Evolutionary conservation across 768 basidiomycete species (phyloP).

Genomic region (Macrolepiota dolichaula): DNA sequence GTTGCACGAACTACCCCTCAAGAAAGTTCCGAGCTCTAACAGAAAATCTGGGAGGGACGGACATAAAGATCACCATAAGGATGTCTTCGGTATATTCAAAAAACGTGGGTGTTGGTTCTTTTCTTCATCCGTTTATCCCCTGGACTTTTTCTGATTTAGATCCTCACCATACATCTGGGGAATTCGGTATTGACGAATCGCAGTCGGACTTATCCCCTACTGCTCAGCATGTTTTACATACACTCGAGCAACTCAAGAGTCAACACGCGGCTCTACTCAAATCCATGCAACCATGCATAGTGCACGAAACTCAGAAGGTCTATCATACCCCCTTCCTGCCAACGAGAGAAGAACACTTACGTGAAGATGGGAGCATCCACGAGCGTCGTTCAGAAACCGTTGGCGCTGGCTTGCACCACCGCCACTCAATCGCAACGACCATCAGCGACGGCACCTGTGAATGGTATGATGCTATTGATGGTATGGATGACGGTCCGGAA

Average conservation of each 20-base stretch:
- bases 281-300: background rate
- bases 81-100: slow-evolving; percentile 60
- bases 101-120: slow-evolving; percentile 38
- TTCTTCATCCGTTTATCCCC: background rate
- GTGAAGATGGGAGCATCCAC: slow-evolving; percentile 17
- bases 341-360: background rate
- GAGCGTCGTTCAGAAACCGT: background rate
- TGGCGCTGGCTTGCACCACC: slow-evolving; percentile 30
- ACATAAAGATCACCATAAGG: slow-evolving; percentile 32
- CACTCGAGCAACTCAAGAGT: slow-evolving; percentile 10
- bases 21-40: slow-evolving; percentile 31
- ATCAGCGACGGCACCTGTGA: slow-evolving; percentile 51
- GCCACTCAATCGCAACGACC: slow-evolving; percentile 46
- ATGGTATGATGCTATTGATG: slow-evolving; percentile 79
- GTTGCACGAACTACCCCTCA: slow-evolving; percentile 34
- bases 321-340: slow-evolving; percentile 15
- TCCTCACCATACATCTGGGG: slow-evolving; percentile 15
- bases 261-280: slow-evolving; percentile 12
- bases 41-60: slow-evolving; percentile 54
- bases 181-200: background rate
- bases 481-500: slow-evolving; percentile 62
- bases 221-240: slow-evolving; percentile 1
- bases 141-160: slow-evolving; percentile 7
- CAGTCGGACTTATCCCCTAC: background rate
- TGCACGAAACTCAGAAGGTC: slow-evolving; percentile 3